phyloP scores from a whole-genome alignment of 2,329 filamentous ascomycete genomes.

The Periconia sp. region DNA sequence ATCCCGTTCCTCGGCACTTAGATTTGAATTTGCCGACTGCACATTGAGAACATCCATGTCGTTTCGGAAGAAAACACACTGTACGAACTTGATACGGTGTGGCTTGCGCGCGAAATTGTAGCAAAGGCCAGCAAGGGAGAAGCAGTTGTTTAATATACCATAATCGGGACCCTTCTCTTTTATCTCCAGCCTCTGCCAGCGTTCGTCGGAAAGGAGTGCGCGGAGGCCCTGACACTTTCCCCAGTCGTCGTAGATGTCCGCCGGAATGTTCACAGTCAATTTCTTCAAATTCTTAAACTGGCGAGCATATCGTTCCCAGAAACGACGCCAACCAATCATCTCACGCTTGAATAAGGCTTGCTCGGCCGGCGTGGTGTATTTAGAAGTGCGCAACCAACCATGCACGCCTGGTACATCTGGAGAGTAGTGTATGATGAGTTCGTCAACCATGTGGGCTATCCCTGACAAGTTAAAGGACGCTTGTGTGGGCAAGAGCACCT shows the following conservation, averaged over 20 bases:
- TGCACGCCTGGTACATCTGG: conserved; percentile 31
- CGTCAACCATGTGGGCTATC: conserved; percentile 39
- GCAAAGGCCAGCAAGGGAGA: conserved; percentile 18
- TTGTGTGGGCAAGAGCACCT: conserved; percentile 34
- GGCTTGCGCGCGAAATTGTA: conserved; percentile 22
- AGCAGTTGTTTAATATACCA: conserved; percentile 18
- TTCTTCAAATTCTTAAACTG: conserved; percentile 42
- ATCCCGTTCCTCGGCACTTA: conserved; percentile 24
- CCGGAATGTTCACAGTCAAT: conserved; percentile 31
- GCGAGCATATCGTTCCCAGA: conserved; percentile 38
- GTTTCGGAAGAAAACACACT: conserved; percentile 37
- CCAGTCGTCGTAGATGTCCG: conserved; percentile 39
- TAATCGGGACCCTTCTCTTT: conserved; percentile 20
- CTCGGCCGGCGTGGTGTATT: conserved; percentile 26
- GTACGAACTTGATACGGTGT: conserved; percentile 30
- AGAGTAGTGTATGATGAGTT: conserved; percentile 39
- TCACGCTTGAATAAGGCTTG: conserved; percentile 32
- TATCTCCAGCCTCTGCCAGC: conserved; percentile 37
- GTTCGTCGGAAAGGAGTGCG: conserved; percentile 22
- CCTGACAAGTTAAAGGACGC: conserved; percentile 33
- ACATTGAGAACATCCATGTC: conserved; percentile 18
- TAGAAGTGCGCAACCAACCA: conserved; percentile 25
- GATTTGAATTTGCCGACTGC: background rate
- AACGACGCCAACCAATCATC: conserved; percentile 37
- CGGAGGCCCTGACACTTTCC: conserved; percentile 20